These are phyloP conservation scores for Ceratocystis eucalypticola DNA, from an alignment of 2,329 filamentous ascomycete genomes.

Conservation along the genomic window DNA sequence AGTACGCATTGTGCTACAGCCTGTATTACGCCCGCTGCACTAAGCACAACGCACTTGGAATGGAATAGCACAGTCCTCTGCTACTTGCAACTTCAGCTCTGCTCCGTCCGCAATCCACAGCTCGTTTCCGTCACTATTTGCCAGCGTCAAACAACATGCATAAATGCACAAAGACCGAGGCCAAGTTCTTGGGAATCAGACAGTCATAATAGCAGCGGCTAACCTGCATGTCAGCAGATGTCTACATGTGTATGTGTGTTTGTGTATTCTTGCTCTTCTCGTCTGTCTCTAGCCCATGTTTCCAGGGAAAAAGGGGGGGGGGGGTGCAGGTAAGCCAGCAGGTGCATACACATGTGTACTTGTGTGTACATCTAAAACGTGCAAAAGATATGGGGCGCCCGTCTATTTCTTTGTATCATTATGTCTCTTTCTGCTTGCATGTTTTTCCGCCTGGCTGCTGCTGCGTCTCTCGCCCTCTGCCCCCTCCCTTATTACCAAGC, in stretches of 20 bases:
- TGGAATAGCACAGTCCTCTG: too few species aligned
- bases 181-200: constrained; percentile 1
- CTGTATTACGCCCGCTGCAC: too few species aligned
- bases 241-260: background rate
- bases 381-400: too few species aligned
- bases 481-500: background rate
- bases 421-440: background rate
- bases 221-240: background rate
- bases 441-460: background rate
- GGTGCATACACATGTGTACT: background rate
- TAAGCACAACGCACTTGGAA: too few species aligned
- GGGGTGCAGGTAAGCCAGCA: background rate
- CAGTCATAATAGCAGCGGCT: background rate
- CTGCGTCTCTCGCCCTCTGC: background rate
- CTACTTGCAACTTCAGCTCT: too few species aligned
- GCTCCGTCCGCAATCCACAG: background rate
- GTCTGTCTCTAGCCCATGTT: too few species aligned
- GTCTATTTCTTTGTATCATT: background rate
- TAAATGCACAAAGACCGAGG: background rate
- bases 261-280: background rate
- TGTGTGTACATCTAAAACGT: background rate
- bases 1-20: too few species aligned
- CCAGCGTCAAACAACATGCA: too few species aligned
- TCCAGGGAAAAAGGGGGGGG: too few species aligned
- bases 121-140: too few species aligned